A percentile compares a stretch with the other conserved stretches of the same genome.
These are phyloP conservation scores for Blastobotrys indianensis DNA, from an alignment of 1,139 yeast genomes.

Conservation along the genomic window DNA sequence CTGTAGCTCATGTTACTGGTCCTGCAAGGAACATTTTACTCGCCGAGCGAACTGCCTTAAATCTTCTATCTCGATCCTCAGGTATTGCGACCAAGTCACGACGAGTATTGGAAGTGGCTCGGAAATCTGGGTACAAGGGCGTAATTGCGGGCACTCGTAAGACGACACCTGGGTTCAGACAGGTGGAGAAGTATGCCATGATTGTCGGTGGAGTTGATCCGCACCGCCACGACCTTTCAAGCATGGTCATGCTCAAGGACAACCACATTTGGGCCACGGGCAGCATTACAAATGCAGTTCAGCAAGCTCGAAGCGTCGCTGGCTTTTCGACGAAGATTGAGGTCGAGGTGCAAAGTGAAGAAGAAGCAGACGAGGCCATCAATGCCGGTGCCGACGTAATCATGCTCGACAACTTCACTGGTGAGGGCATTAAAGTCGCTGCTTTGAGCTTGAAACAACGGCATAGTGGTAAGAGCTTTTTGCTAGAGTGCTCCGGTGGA, in stretches of 20 bases:
- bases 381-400: constrained; percentile 93
- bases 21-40: constrained; percentile 71
- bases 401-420: constrained; percentile 86
- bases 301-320: constrained; percentile 68
- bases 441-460: constrained; percentile 56
- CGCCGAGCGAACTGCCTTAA: constrained; percentile 84
- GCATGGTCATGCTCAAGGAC: constrained; percentile 96
- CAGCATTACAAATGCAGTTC: constrained; percentile 78
- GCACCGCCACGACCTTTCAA: constrained; percentile 83
- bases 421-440: constrained; percentile 57
- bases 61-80: constrained; percentile 72
- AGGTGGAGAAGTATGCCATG: constrained; percentile 89
- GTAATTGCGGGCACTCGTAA: constrained; percentile 95
- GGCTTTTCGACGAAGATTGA: constrained; percentile 90
- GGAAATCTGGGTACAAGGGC: constrained; percentile 68
- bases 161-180: constrained; percentile 92
- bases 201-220: constrained; percentile 91
- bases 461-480: constrained; percentile 51
- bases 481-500: constrained; percentile 92
- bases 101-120: constrained; percentile 55
- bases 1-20: constrained; percentile 74
- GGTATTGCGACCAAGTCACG: constrained; percentile 80
- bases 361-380: constrained; percentile 87
- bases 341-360: constrained; percentile 80
- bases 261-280: constrained; percentile 92